phyloP scores from a whole-genome alignment of 495 filamentous ascomycete species.

The Lichenothelia convexa region DNA sequence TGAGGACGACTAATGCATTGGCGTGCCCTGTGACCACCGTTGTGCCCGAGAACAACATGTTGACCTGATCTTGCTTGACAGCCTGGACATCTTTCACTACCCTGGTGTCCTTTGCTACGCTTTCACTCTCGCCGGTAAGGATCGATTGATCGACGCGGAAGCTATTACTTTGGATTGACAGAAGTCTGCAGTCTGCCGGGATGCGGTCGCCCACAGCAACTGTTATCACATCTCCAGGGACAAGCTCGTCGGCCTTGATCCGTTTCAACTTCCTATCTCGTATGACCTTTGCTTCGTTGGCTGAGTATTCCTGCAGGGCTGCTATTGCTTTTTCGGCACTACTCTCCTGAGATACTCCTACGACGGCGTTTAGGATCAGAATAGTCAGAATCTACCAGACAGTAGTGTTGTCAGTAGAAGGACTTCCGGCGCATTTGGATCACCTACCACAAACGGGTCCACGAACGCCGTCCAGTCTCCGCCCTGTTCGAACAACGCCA shows the following conservation, averaged over 20 bases:
- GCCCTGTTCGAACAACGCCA: slow-evolving; percentile 85
- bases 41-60: slow-evolving; percentile 97
- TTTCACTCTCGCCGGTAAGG: slow-evolving; percentile 94
- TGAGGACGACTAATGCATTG: slow-evolving; percentile 79
- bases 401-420: not conserved
- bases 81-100: slow-evolving; percentile 60
- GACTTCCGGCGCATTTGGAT: not conserved
- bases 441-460: slow-evolving; percentile 75
- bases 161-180: slow-evolving; percentile 89
- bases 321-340: slow-evolving; percentile 98
- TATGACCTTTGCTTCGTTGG: slow-evolving; percentile 88
- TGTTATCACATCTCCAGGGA: slow-evolving; percentile 84
- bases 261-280: slow-evolving; percentile 56
- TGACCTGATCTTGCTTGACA: slow-evolving; percentile 93
- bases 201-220: slow-evolving; percentile 85
- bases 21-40: slow-evolving; percentile 92
- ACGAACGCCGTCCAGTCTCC: slow-evolving; percentile 97
- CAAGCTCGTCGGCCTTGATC: slow-evolving; percentile 85
- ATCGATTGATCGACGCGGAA: slow-evolving; percentile 95
- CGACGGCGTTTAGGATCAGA: slow-evolving; percentile 85
- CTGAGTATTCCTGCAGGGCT: slow-evolving; percentile 96
- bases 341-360: slow-evolving; percentile 96
- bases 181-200: slow-evolving; percentile 85
- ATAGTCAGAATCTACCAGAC: slow-evolving; percentile 74
- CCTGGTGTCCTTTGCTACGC: slow-evolving; percentile 66